These are phyloP conservation scores for Domatiomyces catenatus DNA, from an alignment of 2,329 filamentous ascomycete species.

Conservation along the genomic window DNA sequence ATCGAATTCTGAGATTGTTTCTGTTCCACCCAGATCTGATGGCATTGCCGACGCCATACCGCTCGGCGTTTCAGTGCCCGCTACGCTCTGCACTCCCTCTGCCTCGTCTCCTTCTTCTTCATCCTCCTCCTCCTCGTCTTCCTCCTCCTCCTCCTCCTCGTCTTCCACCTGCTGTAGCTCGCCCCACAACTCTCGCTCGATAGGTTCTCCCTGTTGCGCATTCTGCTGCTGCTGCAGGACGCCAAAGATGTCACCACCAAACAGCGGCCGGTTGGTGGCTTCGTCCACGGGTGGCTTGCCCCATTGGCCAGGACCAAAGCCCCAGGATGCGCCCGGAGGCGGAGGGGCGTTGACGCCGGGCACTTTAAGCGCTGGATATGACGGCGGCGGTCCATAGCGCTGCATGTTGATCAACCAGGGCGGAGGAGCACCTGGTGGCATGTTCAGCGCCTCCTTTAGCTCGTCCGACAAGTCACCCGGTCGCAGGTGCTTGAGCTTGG, in stretches of 20 bases:
- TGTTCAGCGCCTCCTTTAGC: slow-evolving; percentile 81
- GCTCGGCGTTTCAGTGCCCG: slow-evolving; percentile 64
- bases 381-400: slow-evolving; percentile 79
- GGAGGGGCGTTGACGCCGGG: slow-evolving; percentile 87
- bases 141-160: slow-evolving; percentile 46
- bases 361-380: slow-evolving; percentile 89
- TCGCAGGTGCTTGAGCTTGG: slow-evolving; percentile 76
- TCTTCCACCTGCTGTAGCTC: slow-evolving; percentile 65
- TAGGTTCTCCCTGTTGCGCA: slow-evolving; percentile 54
- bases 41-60: slow-evolving; percentile 68
- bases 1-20: slow-evolving; percentile 74
- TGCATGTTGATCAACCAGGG: slow-evolving; percentile 98
- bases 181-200: slow-evolving; percentile 83
- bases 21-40: slow-evolving; percentile 60
- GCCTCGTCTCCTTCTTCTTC: slow-evolving; percentile 49
- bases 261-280: slow-evolving; percentile 65
- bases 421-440: slow-evolving; percentile 80
- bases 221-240: slow-evolving; percentile 49
- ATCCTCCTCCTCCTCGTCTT: slow-evolving; percentile 55
- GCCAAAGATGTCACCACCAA: slow-evolving; percentile 89
- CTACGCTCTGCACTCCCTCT: slow-evolving; percentile 53
- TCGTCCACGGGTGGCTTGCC: slow-evolving; percentile 93
- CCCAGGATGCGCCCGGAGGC: slow-evolving; percentile 78
- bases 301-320: slow-evolving; percentile 87
- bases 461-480: slow-evolving; percentile 82